Evolutionary conservation across 768 basidiomycete species (phyloP), one percentile per base, ranked within the genome.

Genomic region (Leccinellum albellum): DNA sequence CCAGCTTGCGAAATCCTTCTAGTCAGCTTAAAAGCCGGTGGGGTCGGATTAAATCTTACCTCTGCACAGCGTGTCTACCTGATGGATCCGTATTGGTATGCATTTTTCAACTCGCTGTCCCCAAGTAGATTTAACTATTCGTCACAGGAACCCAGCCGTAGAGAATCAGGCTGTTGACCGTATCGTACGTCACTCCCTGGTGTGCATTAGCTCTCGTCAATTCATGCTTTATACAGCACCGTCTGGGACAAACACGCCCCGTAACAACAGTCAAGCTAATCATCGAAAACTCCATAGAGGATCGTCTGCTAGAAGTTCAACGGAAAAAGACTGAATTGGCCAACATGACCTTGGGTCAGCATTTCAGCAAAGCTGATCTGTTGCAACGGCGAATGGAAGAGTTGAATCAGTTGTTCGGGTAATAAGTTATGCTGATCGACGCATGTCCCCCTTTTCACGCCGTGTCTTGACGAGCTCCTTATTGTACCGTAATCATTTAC

Each of bases 81-180:
- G 44, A 94, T 98, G 86, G 94, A 98, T 74, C 94, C 94, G 42
- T 98, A 97, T 72, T 98, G 94, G 94, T 88, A 61, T 76, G 47
- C 42, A 46, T 21, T 49, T 24, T 15, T 20, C 37, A 14, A 59
- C 29, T 52, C 14, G 44, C 45, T 17, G 21, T 50, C 23, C 17
- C 10, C 33, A 9, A 40, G 58, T 32, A 42, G 46, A 50, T 51
- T 54, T n/a, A 53, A 46, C 29, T 20, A 33, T 17, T 23, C 55
- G 24, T 10, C 45, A 6, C 63, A 94, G 91, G 94, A 97, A 97
- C 65, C 94, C 94, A 15, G 94, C 94, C 20, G 94, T 95, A 6
- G 94, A 98, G 75, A 94, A 97, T 67, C 96, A 98, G 74, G 96
- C 95, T 20, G 92, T 98, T 28, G 97, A 99, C 75, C 91, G 96